phyloP scores from a whole-genome alignment of 2,329 filamentous ascomycete genomes.

The Arthroderma uncinatum region DNA sequence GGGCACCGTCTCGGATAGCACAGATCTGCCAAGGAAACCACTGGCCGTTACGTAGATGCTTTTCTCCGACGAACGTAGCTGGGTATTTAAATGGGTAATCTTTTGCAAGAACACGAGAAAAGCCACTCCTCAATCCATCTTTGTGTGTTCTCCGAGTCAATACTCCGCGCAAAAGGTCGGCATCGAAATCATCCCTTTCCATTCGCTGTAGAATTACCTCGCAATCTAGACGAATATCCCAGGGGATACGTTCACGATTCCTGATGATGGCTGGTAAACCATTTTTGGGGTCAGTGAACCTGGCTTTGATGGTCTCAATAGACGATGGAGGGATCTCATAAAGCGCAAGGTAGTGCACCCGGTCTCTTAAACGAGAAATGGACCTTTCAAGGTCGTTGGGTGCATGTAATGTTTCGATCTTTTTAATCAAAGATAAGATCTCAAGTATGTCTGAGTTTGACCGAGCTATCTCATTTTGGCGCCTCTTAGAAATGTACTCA shows the following conservation, averaged over 20 bases:
- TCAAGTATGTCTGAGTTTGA: conserved; percentile 8
- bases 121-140: neutral
- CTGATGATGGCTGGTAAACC: conserved; percentile 12
- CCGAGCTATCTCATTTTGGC: conserved; percentile 3
- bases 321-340: conserved; percentile 6
- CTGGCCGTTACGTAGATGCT: conserved; percentile 20
- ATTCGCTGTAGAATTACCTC: conserved; percentile 10
- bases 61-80: conserved; percentile 11
- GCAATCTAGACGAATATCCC: conserved; percentile 15
- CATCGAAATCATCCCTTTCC: conserved; percentile 11
- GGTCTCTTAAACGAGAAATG: conserved; percentile 9
- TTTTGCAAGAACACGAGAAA: conserved; percentile 11
- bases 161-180: conserved; percentile 12
- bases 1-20: conserved; percentile 21
- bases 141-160: neutral
- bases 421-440: conserved; percentile 5
- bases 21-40: conserved; percentile 18
- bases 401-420: neutral
- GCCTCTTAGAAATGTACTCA: conserved; percentile 6
- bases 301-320: conserved; percentile 1
- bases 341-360: conserved; percentile 12
- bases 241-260: conserved; percentile 7
- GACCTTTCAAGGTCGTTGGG: neutral
- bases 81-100: conserved; percentile 8
- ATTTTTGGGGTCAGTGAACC: conserved; percentile 10